These are phyloP conservation scores for Chlorella sp. DNA, from an alignment of 139 green algal genomes.

Conservation along the genomic window DNA sequence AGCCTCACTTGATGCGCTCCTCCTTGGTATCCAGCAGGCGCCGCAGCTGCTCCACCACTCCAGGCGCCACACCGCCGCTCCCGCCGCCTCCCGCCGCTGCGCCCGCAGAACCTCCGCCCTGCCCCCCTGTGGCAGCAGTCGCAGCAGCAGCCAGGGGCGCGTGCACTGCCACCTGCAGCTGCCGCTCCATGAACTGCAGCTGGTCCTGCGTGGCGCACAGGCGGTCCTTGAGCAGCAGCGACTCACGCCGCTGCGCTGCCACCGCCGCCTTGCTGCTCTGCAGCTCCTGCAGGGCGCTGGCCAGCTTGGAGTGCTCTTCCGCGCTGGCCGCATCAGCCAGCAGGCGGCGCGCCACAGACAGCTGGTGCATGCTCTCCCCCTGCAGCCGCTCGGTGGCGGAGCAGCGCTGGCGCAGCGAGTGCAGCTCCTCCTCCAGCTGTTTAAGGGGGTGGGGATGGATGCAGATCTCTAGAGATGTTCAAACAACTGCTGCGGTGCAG, in stretches of 20 bases:
- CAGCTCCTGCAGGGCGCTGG: constrained; percentile 15
- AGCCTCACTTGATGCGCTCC: constrained; percentile 22
- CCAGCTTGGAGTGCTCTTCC: constrained; percentile 21
- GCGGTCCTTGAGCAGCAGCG: constrained; percentile 3
- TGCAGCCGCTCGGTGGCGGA: constrained; percentile 35
- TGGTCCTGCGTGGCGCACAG: constrained; percentile 1
- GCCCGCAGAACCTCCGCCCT: background rate
- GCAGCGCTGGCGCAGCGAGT: constrained; percentile 6
- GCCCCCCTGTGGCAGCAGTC: background rate
- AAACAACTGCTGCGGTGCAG: too few species aligned
- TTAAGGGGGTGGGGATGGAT: background rate
- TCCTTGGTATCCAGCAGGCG: constrained; percentile 25
- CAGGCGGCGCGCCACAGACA: constrained; percentile 49
- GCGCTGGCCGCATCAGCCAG: constrained; percentile 40
- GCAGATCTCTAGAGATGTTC: too few species aligned
- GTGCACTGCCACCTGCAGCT: constrained; percentile 23
- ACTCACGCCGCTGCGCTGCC: background rate
- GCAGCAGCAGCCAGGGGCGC: background rate
- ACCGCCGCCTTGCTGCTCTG: background rate
- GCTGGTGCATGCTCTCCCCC: constrained; percentile 47
- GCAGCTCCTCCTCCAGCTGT: constrained; percentile 26
- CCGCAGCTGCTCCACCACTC: constrained; percentile 8
- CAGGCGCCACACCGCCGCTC: background rate
- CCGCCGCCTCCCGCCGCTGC: background rate
- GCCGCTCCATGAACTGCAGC: constrained; percentile 22